phyloP scores from a whole-genome alignment of 352 stramenopile species.

The Globisporangium yorkense region DNA sequence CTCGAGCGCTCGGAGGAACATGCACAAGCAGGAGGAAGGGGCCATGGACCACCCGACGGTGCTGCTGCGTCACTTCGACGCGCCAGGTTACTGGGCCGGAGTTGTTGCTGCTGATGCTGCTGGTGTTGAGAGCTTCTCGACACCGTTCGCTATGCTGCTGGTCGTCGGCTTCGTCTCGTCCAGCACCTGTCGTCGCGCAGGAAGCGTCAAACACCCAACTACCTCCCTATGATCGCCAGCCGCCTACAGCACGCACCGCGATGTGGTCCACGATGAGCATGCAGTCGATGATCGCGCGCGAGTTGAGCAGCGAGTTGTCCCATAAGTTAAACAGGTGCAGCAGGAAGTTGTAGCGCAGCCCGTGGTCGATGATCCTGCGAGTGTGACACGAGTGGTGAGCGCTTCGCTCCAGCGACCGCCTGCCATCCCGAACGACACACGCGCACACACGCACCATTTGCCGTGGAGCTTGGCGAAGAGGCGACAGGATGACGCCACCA shows the following conservation, averaged over 20 bases:
- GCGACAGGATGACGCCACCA: slow-evolving; percentile 81
- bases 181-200: slow-evolving; percentile 15
- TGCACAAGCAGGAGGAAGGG: background rate
- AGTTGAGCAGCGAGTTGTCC: slow-evolving; percentile 86
- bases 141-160: background rate
- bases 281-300: slow-evolving; percentile 81
- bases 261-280: slow-evolving; percentile 82
- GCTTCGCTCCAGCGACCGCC: background rate
- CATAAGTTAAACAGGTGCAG: slow-evolving; percentile 89
- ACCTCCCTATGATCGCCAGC: too few relatives aligned
- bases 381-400: background rate
- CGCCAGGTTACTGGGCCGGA: background rate
- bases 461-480: slow-evolving; percentile 79
- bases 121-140: background rate
- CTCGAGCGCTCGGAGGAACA: background rate
- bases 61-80: background rate
- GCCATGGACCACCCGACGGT: too few relatives aligned
- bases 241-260: slow-evolving; percentile 18
- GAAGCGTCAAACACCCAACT: background rate
- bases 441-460: slow-evolving; percentile 46
- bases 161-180: slow-evolving; percentile 24
- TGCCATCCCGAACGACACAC: background rate
- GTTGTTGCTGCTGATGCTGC: background rate
- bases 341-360: slow-evolving; percentile 82
- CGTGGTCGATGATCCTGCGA: slow-evolving; percentile 61